A percentile compares a stretch with the other conserved stretches of the same genome.
Evolutionary conservation across 352 stramenopile genomes (phyloP).

Genomic region (Blastocystis sp.): DNA sequence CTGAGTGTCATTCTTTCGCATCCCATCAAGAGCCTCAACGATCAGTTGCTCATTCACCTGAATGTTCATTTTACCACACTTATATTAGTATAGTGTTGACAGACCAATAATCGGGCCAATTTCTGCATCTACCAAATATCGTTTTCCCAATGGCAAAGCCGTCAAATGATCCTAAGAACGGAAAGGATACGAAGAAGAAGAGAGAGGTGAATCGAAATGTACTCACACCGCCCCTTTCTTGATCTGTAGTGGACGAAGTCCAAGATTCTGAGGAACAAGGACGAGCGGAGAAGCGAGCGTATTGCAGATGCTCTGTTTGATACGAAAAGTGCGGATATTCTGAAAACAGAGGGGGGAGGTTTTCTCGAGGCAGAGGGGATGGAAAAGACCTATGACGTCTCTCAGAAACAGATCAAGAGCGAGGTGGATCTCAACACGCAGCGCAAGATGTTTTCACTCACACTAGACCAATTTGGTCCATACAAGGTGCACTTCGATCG

Average conservation of each 20-base stretch:
- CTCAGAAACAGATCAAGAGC: slow-evolving; percentile 76
- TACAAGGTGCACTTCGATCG: slow-evolving; percentile 87
- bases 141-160: background rate
- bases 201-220: background rate
- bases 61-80: background rate
- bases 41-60: background rate
- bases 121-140: background rate
- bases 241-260: slow-evolving; percentile 39
- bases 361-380: slow-evolving; percentile 88
- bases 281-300: background rate
- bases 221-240: background rate
- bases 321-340: slow-evolving; percentile 72
- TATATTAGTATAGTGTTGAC: background rate
- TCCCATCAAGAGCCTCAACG: background rate
- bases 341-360: slow-evolving; percentile 76
- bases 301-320: slow-evolving; percentile 9
- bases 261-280: slow-evolving; percentile 51
- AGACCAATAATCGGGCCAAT: background rate
- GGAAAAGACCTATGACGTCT: slow-evolving; percentile 89
- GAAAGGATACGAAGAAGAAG: background rate
- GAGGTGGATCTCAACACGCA: slow-evolving; percentile 85
- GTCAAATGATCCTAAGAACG: background rate
- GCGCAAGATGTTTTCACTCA: slow-evolving; percentile 87
- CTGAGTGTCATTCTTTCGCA: slow-evolving; percentile 30
- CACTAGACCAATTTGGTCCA: slow-evolving; percentile 81